Evolutionary conservation across 2,329 filamentous ascomycete species (phyloP), one percentile per base, ranked within the genome.

Genomic region (Colletotrichum destructivum): DNA sequence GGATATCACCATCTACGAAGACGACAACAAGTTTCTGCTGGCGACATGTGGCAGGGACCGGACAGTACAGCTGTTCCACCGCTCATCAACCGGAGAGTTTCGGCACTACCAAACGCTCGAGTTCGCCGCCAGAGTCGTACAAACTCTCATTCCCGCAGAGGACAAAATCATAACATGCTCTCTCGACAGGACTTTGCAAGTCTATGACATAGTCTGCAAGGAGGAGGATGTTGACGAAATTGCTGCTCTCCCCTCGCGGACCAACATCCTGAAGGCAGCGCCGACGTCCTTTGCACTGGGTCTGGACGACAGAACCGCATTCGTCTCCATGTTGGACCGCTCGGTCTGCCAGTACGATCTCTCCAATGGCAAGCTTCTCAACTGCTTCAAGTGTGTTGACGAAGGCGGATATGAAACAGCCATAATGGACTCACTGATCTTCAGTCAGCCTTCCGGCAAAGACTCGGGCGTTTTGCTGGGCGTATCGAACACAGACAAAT

Each of bases 401-500:
- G 90, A 92, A 61, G 92, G 94, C 54, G 92, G 91, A 13, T 88
- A 88, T 13, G 96, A 99, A 77, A 89, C 95, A 7, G 96, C 96
- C 0, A 90, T 96, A 54, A 84, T 98, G 75, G 94, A 95, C 74
- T 93, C 93, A 0, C 86, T 99, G 40, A 90, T 90, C 2, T 89
- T 91, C 69, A 90, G 79, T 77, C 90, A 78, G 83, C 90, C 76
- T 81, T 87, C 73, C 81, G 88, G 82, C 55, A 86, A 80, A 79
- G 90, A 84, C 51, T 82, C 88, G 3, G 89, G 91, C 38, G 88
- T 97, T 62, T 87, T 99, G 62, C 88, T 96, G 21, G 95, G 94
- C n/a, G 88, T 96, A 13, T 98, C 96, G 11, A 95, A 95, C 76
- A 98, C 94, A 0, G 96, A 99, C 81, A 99, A 98, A 80, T 98